Conservation (phyloP, 805 yeast genomes). For the Pichia pseudocactophila region DNA sequence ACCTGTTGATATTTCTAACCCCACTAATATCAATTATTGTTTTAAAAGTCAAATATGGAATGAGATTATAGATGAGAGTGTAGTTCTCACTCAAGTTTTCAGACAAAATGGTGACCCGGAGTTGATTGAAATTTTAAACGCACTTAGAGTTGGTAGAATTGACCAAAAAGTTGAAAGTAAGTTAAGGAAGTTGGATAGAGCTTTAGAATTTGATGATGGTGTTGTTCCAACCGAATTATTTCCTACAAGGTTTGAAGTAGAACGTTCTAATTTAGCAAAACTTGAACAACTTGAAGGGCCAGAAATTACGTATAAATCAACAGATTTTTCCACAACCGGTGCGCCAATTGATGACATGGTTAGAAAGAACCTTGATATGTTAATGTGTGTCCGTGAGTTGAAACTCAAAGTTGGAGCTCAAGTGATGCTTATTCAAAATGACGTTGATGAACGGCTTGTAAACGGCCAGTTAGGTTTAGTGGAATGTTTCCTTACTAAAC, state of each 20-base stretch:
- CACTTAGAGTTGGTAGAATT: constrained; percentile 66
- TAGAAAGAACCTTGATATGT: constrained; percentile 25
- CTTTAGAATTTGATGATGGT: constrained; percentile 56
- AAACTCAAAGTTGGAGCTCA: constrained; percentile 79
- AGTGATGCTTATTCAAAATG: constrained; percentile 85
- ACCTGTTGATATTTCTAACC: constrained; percentile 53
- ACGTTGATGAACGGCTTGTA: constrained; percentile 56
- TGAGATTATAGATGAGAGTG: constrained; percentile 50
- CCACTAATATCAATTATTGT: constrained; percentile 43
- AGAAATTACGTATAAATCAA: constrained; percentile 34
- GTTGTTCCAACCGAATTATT: constrained; percentile 83
- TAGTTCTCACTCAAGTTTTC: constrained; percentile 70
- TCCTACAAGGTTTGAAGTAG: constrained; percentile 83
- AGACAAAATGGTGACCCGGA: constrained; percentile 77
- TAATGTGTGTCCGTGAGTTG: constrained; percentile 63
- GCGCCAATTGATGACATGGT: constrained; percentile 8
- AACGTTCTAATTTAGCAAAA: constrained; percentile 53
- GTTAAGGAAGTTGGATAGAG: constrained; percentile 49
- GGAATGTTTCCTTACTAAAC: constrained; percentile 37
- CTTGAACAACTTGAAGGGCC: constrained; percentile 42
- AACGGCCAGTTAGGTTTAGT: constrained; percentile 89
- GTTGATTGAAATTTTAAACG: constrained; percentile 71
- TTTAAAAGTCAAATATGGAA: constrained; percentile 73
- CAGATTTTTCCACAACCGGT: constrained; percentile 25
- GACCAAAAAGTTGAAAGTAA: constrained; percentile 37